Evolutionary conservation across 1,284 basidiomycete genomes (phyloP), one percentile per base, ranked within the genome.

Genomic region (Ustilago hordei): DNA sequence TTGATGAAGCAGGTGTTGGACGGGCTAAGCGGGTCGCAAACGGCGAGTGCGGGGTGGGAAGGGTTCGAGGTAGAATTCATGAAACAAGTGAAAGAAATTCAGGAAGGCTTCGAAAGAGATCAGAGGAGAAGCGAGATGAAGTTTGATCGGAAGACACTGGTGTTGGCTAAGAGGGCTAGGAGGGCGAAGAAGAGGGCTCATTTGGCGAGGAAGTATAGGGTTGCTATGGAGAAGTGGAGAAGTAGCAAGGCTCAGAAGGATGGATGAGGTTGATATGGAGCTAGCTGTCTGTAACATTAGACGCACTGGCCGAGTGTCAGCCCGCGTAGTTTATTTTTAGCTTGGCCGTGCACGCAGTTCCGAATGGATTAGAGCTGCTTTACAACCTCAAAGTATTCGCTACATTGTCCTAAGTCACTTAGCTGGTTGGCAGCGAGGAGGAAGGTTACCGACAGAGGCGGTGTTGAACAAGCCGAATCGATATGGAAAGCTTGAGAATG

Each of bases 141-240:
- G 19, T 84, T 83, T 64, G 69, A 66, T 17, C 47, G 54, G 8
- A 70, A 72, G 64, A 82, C 73, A 61, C 64, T 84, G 12, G 61
- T 67, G 8, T 54, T 64, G 43, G 82, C 83, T 6, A 75, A 84
- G 52, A 62, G 64, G 48, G 82, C 81, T 11, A 70, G 77, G 31
- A 45, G 60, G 6, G 76, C 77, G 28, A 77, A 74, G 45, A 58
- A 58, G 47, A 60, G 78, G 57, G 65, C 60, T n/a, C 58, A 60
- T 32, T 28, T 71, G 39, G 62, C 61, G 32, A 53, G 47, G 3
- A 64, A 71, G 56, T 52, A 76, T 45, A 60, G 48, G 3, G 55
- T 47, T 23, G 59, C 61, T 34, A 64, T 65, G 65, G 8, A 55
- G 35, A 43, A n/a, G 45, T 67, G 70, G 65, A 57, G 19, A 53